Base-by-base conservation (phyloP, 306 rosid species). In the Prosopis cineraria region DNA sequence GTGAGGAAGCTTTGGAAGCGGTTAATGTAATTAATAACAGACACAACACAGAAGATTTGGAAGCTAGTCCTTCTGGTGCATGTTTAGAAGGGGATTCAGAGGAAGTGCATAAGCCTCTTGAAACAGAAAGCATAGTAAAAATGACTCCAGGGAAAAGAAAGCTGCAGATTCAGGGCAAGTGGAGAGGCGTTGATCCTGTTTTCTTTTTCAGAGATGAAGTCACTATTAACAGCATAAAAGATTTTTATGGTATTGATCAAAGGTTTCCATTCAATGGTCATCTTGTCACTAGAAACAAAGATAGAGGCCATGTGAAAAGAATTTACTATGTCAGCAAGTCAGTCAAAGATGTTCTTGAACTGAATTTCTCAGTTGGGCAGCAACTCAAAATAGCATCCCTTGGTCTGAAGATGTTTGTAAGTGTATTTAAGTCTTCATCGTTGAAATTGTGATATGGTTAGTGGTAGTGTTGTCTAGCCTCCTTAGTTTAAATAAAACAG, bases 121-220 rank as follows among this genome's bases (percentile, higher is more conserved):
- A 68, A 60, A 78, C 53, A 65, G 89, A 78, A 84, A 71, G 37
- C 68, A 84, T 81, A 81, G 77, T 68, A 48, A 89, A 79, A 74
- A 85, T 66, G 69, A 80, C 76, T 66, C 78, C 84, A 70, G 91
- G 88, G 48, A 92, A 90, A 87, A 87, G 97, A 82, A 90, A 90
- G 88, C 62, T 84, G 73, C 96, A 90, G 76, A 67, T 39, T 48
- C 98, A 89, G 75, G 93, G 97, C 41, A 90, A 85, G 82, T 94
- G 98, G 98, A 94, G 77, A 88, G 98, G 97, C 3, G 86, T 92
- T 77, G 97, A 94, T 58, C 98, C 98, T 74, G 98, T 94, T 17
- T 84, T 94, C 62, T 85, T 92, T 81, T 90, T 94, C 75, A 89
- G 87, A 81, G 97, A 94, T 83, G 97, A 94, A 87, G 74, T 69